phyloP scores from a whole-genome alignment of 2,329 filamentous ascomycete genomes.

The Didymella glomerata region DNA sequence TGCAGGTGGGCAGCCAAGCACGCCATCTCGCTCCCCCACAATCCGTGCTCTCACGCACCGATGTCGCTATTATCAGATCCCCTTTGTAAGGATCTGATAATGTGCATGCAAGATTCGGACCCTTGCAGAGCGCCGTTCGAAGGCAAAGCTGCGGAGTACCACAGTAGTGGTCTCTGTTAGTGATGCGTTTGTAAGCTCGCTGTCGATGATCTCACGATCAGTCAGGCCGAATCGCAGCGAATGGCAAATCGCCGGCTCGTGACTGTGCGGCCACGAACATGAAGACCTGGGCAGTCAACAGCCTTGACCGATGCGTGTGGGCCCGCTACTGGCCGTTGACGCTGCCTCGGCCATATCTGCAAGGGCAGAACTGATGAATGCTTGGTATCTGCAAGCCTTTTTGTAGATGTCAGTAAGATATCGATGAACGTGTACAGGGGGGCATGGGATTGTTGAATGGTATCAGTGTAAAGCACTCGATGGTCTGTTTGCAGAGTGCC shows the following conservation, averaged over 20 bases:
- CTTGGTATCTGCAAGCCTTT: neutral
- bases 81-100: conserved; percentile 13
- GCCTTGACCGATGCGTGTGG: neutral
- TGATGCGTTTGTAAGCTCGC: neutral
- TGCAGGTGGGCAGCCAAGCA: conserved; percentile 6
- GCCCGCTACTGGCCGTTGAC: neutral
- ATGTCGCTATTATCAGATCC: conserved; percentile 22
- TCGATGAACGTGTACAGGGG: neutral
- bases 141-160: neutral
- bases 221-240: neutral
- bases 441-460: neutral
- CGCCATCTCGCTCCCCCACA: conserved; percentile 12
- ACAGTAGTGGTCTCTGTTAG: neutral
- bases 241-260: neutral
- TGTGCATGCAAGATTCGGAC: neutral
- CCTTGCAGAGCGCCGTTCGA: neutral
- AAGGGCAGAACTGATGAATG: neutral
- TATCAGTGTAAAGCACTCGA: neutral
- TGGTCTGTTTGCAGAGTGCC: conserved; percentile 7
- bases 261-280: neutral
- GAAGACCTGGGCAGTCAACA: too few relatives aligned
- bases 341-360: neutral
- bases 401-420: neutral
- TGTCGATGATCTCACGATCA: conserved; percentile 4
- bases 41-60: conserved; percentile 14